Percentiles rank a stretch among this genome's conserved stretches.
phyloP scores from a whole-genome alignment of 805 yeast species.

The Yueomyces sp. region DNA sequence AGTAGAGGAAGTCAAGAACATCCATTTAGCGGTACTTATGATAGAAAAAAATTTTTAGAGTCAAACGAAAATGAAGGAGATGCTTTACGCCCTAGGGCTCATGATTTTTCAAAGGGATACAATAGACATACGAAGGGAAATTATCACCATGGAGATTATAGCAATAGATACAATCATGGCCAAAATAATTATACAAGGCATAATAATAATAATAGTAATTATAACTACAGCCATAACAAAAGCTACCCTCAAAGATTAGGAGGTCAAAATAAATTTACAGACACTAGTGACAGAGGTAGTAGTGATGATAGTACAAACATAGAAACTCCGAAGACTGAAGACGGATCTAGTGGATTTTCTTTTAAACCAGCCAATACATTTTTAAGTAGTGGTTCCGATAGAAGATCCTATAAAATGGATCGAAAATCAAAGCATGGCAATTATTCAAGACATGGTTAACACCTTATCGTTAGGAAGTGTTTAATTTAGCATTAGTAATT shows the following conservation, averaged over 20 bases:
- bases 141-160: neutral
- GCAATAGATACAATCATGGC: neutral
- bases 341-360: constrained; percentile 10
- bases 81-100: neutral
- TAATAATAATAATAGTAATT: neutral
- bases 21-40: neutral
- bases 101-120: neutral
- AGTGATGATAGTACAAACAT: neutral
- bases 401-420: constrained; percentile 7
- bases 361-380: constrained; percentile 24
- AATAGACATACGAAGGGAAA: neutral
- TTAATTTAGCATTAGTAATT: no score
- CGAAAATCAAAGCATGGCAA: constrained; percentile 1
- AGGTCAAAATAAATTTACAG: neutral
- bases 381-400: constrained; percentile 5
- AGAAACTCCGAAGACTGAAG: constrained; percentile 1
- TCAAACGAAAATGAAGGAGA: neutral
- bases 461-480: no score
- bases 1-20: no score
- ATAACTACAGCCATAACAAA: neutral
- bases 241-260: neutral
- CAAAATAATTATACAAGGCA: neutral
- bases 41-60: no score
- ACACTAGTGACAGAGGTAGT: neutral
- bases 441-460: neutral